These are phyloP conservation scores for Nemania sp. DNA, from an alignment of 2,329 filamentous ascomycete species.

Conservation along the genomic window DNA sequence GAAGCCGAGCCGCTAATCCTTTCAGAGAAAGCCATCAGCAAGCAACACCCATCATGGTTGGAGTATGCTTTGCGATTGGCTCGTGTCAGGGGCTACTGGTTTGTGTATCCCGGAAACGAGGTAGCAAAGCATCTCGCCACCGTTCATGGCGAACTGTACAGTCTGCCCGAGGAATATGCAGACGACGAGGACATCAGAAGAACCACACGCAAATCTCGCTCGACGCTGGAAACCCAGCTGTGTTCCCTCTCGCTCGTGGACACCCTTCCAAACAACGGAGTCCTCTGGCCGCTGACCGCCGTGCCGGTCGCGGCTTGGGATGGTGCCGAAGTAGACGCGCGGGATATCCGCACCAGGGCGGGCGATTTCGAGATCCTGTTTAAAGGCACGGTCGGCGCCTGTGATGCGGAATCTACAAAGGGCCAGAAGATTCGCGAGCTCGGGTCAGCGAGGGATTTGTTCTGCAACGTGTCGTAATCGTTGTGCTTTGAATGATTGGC, in stretches of 20 bases:
- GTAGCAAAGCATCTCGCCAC: slow-evolving; percentile 63
- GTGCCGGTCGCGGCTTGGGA: slow-evolving; percentile 67
- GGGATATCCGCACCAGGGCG: slow-evolving; percentile 49
- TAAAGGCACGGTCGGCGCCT: slow-evolving; percentile 68
- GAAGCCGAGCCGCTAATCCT: slow-evolving; percentile 46
- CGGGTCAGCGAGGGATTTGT: slow-evolving; percentile 62
- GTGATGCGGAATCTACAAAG: slow-evolving; percentile 43
- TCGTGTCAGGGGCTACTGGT: slow-evolving; percentile 74
- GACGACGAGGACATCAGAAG: slow-evolving; percentile 32
- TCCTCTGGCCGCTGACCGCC: slow-evolving; percentile 48
- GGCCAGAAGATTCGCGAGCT: slow-evolving; percentile 34
- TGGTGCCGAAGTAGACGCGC: slow-evolving; percentile 52
- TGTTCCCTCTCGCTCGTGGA: slow-evolving; percentile 54
- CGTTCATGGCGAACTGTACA: slow-evolving; percentile 75
- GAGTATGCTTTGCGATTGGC: slow-evolving; percentile 76
- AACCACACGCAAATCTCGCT: slow-evolving; percentile 32
- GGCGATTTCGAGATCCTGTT: slow-evolving; percentile 61
- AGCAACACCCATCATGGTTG: slow-evolving; percentile 39
- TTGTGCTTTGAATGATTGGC: not conserved
- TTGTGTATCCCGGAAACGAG: slow-evolving; percentile 72
- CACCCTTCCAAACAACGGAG: slow-evolving; percentile 49
- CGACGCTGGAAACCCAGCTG: slow-evolving; percentile 41
- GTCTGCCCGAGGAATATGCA: slow-evolving; percentile 69
- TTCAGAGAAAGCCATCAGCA: slow-evolving; percentile 50
- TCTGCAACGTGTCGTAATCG: slow-evolving; percentile 58